Base-by-base conservation (phyloP, 176 grass and related monocot genomes). In the Elymus sibiricus region DNA sequence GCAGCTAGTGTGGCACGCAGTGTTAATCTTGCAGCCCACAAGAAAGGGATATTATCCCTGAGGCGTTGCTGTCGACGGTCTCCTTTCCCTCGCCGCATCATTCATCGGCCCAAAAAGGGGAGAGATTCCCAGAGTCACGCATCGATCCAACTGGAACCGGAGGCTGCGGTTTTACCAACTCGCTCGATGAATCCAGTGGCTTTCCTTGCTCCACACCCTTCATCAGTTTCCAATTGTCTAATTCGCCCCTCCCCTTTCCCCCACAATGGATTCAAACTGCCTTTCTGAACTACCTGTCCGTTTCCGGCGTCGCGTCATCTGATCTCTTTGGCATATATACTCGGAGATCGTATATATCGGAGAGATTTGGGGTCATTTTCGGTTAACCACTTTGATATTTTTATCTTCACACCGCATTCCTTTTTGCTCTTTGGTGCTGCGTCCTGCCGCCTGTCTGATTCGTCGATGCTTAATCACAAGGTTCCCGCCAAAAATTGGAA, bases 351-450 rank as follows among this genome's bases (percentile, higher is more conserved):
- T 58, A 58, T 46, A 46, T 75, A 75, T 75, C 47, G 43, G 72
- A 31, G 72, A 75, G 43, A 29, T 51, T 25, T 76, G 21, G 74
- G 25, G 81, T 84, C 85, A 64, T 91, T 88, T 87, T 88, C 85
- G 17, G 85, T 62, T 84, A 91, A 91, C 81, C 70, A 88, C 89
- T 84, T 84, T 22, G 80, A 55, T 80, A n/a, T 61, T 29, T 28
- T 77, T 59, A 17, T 53, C 47, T 53, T 38, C 81, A 61, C 55
- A 63, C 24, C 6, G 61, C 25, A 67, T 32, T 14, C 34, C 15
- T 74, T 24, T 78, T 81, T 64, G 72, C 25, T 75, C 43, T 11
- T 75, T 75, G 72, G 72, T 75, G 72, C 8, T 51, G 17, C 28
- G 72, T 75, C 70, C 21, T 7, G 69, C 22, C 69, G 2, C 53